A percentile compares a stretch with the other conserved stretches of the same genome.
These are phyloP conservation scores for Solanum appendiculatum DNA, from an alignment of 257 asterid genomes.

Conservation along the genomic window DNA sequence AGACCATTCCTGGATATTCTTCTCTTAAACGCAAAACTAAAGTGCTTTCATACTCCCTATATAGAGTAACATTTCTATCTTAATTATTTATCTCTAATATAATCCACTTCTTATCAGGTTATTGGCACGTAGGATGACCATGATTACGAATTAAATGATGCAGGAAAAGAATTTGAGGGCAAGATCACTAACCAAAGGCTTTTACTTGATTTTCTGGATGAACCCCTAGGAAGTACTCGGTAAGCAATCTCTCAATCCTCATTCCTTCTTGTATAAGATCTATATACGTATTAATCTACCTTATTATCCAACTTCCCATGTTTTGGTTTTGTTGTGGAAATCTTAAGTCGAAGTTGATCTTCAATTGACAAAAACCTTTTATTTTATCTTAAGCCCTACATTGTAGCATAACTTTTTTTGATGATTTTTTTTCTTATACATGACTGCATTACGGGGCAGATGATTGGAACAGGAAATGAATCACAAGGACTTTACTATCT, in stretches of 20 bases:
- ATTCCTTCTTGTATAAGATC: too few species aligned
- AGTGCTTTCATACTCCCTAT: background rate
- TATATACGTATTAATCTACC: too few species aligned
- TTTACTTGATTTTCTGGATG: slow-evolving; percentile 22
- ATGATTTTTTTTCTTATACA: too few species aligned
- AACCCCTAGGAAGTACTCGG: slow-evolving; percentile 9
- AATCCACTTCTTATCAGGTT: background rate
- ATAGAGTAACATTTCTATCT: too few species aligned
- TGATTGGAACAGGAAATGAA: too few species aligned
- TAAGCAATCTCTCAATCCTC: too few species aligned
- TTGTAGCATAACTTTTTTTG: too few species aligned
- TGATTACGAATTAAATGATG: slow-evolving; percentile 24
- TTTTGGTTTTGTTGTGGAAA: background rate
- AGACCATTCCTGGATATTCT: slow-evolving; percentile 12
- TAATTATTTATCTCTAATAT: background rate
- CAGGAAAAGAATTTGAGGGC: slow-evolving; percentile 20
- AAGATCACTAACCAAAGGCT: slow-evolving; percentile 22
- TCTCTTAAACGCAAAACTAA: slow-evolving; percentile 6
- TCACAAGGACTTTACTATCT: too few species aligned
- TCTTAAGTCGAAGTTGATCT: background rate
- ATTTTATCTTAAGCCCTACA: too few species aligned
- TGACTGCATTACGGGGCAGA: too few species aligned
- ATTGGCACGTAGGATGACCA: slow-evolving; percentile 31
- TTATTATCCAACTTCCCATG: background rate
- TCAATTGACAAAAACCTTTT: background rate